A percentile compares a stretch with the other conserved stretches of the same genome.
Conservation (phyloP, 768 basidiomycete genomes). For the Rhodosporidiobolus sp. region DNA sequence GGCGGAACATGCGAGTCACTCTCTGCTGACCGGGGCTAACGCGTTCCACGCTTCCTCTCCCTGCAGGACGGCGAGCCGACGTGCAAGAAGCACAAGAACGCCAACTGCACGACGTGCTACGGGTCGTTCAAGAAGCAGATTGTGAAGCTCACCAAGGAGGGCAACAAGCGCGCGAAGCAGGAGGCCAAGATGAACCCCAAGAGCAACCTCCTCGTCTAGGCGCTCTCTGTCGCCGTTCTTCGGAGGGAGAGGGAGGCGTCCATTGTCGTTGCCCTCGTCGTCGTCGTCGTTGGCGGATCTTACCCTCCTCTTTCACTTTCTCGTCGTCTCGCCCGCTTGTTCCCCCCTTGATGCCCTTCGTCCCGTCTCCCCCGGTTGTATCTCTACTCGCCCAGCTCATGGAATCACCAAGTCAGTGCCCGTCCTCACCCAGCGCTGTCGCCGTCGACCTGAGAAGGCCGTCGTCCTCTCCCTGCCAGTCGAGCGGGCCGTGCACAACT, state of each 20-base stretch:
- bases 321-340: too few species aligned
- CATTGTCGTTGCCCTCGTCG: not conserved
- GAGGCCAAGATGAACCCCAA: constrained; percentile 27
- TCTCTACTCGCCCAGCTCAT: not conserved
- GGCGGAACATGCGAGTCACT: too few species aligned
- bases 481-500: too few species aligned
- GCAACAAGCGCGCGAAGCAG: constrained; percentile 23
- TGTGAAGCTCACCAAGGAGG: constrained; percentile 29
- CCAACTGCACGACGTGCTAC: constrained; percentile 19
- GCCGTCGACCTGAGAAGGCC: too few species aligned
- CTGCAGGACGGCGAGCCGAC: constrained; percentile 18
- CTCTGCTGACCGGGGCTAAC: not conserved
- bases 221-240: too few species aligned
- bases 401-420: not conserved
- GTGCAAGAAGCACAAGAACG: constrained; percentile 32
- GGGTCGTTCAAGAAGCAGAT: constrained; percentile 18
- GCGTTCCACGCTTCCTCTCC: not conserved
- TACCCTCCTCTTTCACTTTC: not conserved
- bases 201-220: constrained; percentile 20
- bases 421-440: too few species aligned
- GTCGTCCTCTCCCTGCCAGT: too few species aligned
- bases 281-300: too few species aligned
- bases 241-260: not conserved
- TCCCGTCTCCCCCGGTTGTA: not conserved
- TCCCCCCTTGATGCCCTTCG: too few species aligned